Base-by-base conservation (phyloP, 73 alveolate genomes). In the Breviolum minutum region DNA sequence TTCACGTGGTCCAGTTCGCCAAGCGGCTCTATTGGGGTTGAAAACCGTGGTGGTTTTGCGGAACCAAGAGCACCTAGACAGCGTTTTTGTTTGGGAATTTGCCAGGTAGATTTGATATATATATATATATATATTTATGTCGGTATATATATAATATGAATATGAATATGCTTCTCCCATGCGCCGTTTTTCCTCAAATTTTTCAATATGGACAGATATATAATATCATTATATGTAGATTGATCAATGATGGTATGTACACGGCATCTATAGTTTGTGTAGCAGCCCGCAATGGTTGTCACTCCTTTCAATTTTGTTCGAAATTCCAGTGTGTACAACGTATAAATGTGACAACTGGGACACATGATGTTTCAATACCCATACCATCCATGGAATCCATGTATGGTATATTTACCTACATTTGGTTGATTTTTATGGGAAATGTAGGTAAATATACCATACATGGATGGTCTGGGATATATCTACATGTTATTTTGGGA, bases 1-100 rank as follows among this genome's bases (percentile, higher is more conserved):
- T 69, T 92, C 98, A 24, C 86, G 98, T 22, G 98, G 98, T 27
- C 98, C 98, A 3, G 32, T 92, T 64, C 98, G 98, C 22, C 98
- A 92, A 84, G 98, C 98, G 13, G 70, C 83, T 12, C 40, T 91
- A 63, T 14, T 91, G 79, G 88, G 60, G 62, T 88, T 91, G 64
- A 91, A 91, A 19, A 91, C 97, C 54, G 48, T 91, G 24, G 97
- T 91, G 63, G 88, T 91, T 11, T n/a, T 91, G 77, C 97, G 97
- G n/a, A 73, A 71, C 79, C 70, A 91, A 63, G 97, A 91, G 92
- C 76, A 22, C 11, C 92, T 20, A 17, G 63, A 17, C 86, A n/a
- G 17, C 24, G 77, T 17, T 17, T 14, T 68, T 22, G 24, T 68
- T 2, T 68, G n/a, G 17, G 17, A 22, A 14, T 68, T 68, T 68